Percentiles rank a stretch among this genome's conserved stretches.
Conservation (phyloP, 2,329 filamentous ascomycete genomes). For the Colletotrichum sp. region DNA sequence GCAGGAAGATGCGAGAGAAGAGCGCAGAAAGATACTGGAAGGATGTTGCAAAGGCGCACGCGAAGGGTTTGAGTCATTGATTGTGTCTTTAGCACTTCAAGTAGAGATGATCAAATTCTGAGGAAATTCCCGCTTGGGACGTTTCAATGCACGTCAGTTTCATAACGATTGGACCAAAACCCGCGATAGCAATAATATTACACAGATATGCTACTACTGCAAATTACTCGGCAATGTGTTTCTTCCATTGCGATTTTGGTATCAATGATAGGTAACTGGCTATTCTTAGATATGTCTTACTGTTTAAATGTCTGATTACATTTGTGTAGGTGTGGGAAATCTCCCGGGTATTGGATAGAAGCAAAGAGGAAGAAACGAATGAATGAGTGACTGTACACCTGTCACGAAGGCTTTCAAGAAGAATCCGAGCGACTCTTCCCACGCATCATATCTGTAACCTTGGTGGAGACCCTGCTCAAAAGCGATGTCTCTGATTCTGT, state of each 20-base stretch:
- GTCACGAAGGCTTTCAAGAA: neutral
- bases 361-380: neutral
- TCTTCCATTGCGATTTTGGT: neutral
- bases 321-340: neutral
- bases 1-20: conserved; percentile 45
- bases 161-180: neutral
- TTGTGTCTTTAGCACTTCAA: neutral
- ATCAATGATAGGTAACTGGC: neutral
- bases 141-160: neutral
- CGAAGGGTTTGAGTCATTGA: conserved; percentile 24
- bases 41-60: conserved; percentile 34
- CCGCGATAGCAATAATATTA: neutral
- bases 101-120: neutral
- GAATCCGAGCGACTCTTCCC: neutral
- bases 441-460: neutral
- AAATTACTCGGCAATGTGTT: neutral
- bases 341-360: neutral
- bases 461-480: conserved; percentile 20
- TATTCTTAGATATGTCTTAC: neutral
- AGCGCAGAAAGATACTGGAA: conserved; percentile 41
- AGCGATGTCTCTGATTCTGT: conserved; percentile 21
- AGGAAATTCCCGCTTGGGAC: neutral
- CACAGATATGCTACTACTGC: neutral
- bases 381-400: neutral
- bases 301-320: neutral